Evolutionary conservation across 495 filamentous ascomycete genomes (phyloP).

Genomic region (Penicillium salamii): DNA sequence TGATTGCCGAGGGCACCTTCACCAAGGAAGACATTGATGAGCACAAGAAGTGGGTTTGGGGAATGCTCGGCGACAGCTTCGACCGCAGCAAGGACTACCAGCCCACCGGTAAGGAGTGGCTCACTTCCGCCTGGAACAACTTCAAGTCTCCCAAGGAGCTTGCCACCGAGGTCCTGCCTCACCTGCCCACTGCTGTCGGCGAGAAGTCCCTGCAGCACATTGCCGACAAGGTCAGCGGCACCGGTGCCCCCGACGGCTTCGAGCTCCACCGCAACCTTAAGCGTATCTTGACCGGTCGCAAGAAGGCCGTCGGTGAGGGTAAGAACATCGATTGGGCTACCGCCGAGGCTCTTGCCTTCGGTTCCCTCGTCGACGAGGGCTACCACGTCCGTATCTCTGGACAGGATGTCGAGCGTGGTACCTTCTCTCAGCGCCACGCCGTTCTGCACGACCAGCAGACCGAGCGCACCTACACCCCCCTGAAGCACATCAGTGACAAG

Average conservation of each 20-base stretch:
- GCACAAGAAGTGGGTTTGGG: conserved; percentile 99
- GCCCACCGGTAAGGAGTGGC: conserved; percentile 94
- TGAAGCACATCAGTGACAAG: conserved; percentile 81
- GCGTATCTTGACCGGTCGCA: conserved; percentile 86
- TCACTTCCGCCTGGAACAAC: conserved; percentile 96
- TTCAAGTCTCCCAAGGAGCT: conserved; percentile 99
- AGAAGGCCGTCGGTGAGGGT: conserved; percentile 90
- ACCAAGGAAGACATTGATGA: conserved; percentile 97
- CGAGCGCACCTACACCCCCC: conserved; percentile 87
- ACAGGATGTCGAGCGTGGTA: conserved; percentile 98
- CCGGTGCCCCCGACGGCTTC: conserved; percentile 77
- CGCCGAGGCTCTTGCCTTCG: conserved; percentile 94
- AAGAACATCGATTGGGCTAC: conserved; percentile 97
- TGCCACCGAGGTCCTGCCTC: conserved; percentile 89
- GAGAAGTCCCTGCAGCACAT: conserved; percentile 70
- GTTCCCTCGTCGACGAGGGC: conserved; percentile 83
- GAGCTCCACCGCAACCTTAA: conserved; percentile 89
- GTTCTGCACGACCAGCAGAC: conserved; percentile 96
- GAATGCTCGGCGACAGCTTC: conserved; percentile 96
- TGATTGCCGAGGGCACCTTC: conserved; percentile 86
- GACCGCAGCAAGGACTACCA: conserved; percentile 96
- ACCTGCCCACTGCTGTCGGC: conserved; percentile 81
- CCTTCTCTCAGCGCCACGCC: conserved; percentile 96
- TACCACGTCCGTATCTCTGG: conserved; percentile 96
- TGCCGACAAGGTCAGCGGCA: conserved; percentile 67